Percentiles rank a stretch among this genome's conserved stretches.
Evolutionary conservation across 768 basidiomycete genomes (phyloP).

Genomic region (Trichaptum fuscoviolaceum): DNA sequence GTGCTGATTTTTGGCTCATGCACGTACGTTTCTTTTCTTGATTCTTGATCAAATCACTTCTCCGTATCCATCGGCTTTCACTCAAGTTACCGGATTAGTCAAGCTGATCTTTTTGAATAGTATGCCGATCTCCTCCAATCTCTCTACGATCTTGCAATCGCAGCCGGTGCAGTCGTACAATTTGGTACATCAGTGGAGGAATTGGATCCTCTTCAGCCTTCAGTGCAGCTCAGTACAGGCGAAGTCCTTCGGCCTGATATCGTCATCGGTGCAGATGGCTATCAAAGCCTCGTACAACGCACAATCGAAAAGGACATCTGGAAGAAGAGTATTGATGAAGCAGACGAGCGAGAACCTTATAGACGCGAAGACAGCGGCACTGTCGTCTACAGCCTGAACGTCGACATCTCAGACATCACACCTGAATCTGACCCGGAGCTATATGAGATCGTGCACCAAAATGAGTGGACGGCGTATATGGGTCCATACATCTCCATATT

Average conservation of each 20-base stretch:
- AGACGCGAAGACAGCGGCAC: constrained; percentile 33
- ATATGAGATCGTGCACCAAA: neutral
- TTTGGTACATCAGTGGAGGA: constrained; percentile 30
- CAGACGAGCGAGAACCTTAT: constrained; percentile 31
- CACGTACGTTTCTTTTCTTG: constrained; percentile 30
- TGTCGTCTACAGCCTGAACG: neutral
- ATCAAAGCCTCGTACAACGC: constrained; percentile 33
- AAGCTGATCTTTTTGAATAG: constrained; percentile 24
- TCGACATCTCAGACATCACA: constrained; percentile 4
- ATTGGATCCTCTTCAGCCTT: constrained; percentile 19
- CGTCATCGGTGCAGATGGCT: constrained; percentile 59
- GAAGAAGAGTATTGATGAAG: constrained; percentile 24
- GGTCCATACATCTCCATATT: neutral
- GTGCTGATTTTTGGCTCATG: constrained; percentile 45
- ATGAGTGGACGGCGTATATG: neutral
- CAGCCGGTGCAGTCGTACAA: constrained; percentile 43
- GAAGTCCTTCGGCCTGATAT: constrained; percentile 43
- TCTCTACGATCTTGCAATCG: constrained; percentile 40
- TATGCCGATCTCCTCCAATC: constrained; percentile 47
- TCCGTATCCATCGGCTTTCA: neutral
- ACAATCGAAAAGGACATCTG: constrained; percentile 19
- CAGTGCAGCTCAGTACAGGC: constrained; percentile 33
- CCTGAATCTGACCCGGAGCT: neutral
- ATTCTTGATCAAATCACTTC: constrained; percentile 5
- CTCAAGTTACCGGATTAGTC: neutral